These are phyloP conservation scores for Stenogyne calaminthoides DNA, from an alignment of 305 asterid genomes.

Conservation along the genomic window DNA sequence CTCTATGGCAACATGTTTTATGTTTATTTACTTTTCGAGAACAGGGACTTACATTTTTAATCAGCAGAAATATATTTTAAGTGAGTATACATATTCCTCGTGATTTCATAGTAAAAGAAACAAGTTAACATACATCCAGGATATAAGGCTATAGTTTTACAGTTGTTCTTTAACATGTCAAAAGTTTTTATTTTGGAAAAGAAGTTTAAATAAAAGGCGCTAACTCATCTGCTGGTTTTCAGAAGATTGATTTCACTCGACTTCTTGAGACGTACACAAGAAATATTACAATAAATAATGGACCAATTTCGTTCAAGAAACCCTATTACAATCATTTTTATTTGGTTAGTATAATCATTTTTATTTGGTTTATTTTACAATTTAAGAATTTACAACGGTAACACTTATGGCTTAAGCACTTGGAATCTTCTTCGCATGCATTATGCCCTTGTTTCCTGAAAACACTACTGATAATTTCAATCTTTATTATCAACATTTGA, in stretches of 20 bases:
- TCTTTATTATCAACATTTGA: not conserved
- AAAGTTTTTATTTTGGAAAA: not conserved
- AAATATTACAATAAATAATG: not conserved
- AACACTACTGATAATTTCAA: not conserved
- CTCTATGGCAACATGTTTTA: not conserved
- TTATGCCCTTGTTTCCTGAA: not conserved
- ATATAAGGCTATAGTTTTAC: not conserved
- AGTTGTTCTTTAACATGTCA: not conserved
- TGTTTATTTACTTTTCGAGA: not conserved
- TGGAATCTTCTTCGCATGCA: not conserved
- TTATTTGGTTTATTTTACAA: not conserved
- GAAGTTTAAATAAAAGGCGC: not conserved
- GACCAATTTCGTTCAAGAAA: not conserved
- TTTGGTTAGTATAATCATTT: not conserved
- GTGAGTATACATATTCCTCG: not conserved
- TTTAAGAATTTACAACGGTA: not conserved
- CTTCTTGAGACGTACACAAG: not conserved
- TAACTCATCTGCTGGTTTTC: not conserved
- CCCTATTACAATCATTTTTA: not conserved
- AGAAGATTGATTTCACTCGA: not conserved
- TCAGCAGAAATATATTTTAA: not conserved
- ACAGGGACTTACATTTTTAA: conserved; percentile 1
- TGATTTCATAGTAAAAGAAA: conserved; percentile 1
- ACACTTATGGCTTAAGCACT: not conserved
- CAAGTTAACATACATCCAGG: not conserved